phyloP scores from a whole-genome alignment of 306 rosid species.

The Acacia melanoxylon region DNA sequence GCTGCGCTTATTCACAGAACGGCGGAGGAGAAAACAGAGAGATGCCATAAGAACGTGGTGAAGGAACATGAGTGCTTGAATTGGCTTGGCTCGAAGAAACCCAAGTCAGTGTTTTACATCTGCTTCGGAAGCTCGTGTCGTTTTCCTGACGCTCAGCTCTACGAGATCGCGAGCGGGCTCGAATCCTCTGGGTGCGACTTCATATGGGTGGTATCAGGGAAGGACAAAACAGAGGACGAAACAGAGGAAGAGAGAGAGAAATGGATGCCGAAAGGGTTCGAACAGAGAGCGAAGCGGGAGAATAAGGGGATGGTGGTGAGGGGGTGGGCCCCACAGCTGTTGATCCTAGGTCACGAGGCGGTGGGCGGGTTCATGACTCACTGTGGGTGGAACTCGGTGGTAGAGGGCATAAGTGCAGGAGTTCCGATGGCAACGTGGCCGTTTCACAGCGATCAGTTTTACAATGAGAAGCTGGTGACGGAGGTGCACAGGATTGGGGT shows the following conservation, averaged over 20 bases:
- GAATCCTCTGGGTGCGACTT: not conserved
- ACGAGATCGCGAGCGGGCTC: not conserved
- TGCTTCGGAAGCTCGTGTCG: not conserved
- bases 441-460: not conserved
- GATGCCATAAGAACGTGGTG: not conserved
- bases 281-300: not conserved
- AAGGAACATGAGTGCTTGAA: not conserved
- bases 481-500: not conserved
- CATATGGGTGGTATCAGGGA: not conserved
- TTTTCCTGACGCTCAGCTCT: not conserved
- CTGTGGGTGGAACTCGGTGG: not conserved
- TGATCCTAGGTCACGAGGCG: not conserved
- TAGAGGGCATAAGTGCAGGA: not conserved
- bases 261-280: not conserved
- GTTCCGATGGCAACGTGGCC: not conserved
- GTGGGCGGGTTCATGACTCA: not conserved
- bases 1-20: not conserved
- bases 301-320: not conserved
- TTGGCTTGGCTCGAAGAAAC: not conserved
- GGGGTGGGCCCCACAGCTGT: not conserved
- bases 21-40: not conserved
- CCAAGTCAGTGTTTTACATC: not conserved
- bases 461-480: not conserved
- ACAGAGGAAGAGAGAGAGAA: not conserved
- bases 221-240: not conserved